A percentile compares a stretch with the other conserved stretches of the same genome.
Conservation (phyloP, 371 early-diverging fungal species). For the Batkoa obscura region DNA sequence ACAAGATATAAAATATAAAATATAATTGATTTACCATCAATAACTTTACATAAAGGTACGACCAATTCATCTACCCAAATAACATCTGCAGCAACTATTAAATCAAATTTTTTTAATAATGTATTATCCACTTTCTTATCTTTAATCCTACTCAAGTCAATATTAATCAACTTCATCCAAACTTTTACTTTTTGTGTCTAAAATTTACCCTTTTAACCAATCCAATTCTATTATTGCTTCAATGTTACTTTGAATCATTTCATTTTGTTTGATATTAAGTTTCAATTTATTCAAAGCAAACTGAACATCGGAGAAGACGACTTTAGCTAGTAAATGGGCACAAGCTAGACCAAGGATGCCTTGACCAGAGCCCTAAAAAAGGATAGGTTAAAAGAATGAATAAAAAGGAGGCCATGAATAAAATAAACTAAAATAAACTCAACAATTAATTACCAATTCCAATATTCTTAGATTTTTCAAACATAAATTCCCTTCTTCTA, state of each 20-base stretch:
- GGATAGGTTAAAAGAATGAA: not conserved
- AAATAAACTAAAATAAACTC: slow-evolving; percentile 1
- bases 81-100: slow-evolving; percentile 24
- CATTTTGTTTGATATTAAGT: slow-evolving; percentile 9
- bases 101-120: slow-evolving; percentile 10
- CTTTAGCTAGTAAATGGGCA: slow-evolving; percentile 9
- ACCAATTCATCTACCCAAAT: slow-evolving; percentile 25
- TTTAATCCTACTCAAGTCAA: not conserved
- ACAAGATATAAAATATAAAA: too few relatives aligned
- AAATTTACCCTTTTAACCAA: not conserved
- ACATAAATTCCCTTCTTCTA: not conserved
- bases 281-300: slow-evolving; percentile 7
- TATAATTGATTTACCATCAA: slow-evolving; percentile 23
- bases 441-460: slow-evolving; percentile 9
- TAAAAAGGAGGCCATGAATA: too few relatives aligned
- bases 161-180: not conserved
- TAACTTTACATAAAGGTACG: slow-evolving; percentile 16
- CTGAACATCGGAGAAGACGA: slow-evolving; percentile 11
- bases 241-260: not conserved
- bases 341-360: slow-evolving; percentile 14
- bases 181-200: not conserved
- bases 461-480: slow-evolving; percentile 8
- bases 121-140: not conserved
- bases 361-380: slow-evolving; percentile 12
- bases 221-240: slow-evolving; percentile 7